Evolutionary conservation across 768 basidiomycete genomes (phyloP), one percentile per base, ranked within the genome.

Genomic region (Amanita rubescens): DNA sequence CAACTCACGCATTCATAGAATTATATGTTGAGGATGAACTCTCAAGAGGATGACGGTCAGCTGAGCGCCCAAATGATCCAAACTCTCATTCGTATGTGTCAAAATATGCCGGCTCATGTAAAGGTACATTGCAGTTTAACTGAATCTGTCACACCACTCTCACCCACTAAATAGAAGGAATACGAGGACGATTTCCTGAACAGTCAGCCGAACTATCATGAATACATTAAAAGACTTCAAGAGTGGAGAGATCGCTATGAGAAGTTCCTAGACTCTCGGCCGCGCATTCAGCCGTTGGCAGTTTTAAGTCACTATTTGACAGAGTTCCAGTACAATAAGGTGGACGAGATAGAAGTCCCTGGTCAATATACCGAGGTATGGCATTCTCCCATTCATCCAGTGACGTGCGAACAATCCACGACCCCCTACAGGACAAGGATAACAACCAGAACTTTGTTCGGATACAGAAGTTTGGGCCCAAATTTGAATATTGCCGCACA

Each of bases 261-360:
- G 66, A 78, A 76, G 55, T 68, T 82, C 49, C 75, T 99, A 10
- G 94, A 97, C 63, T 74, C 83, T 22, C 77, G 92, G 38, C 91
- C 93, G 42, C 83, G 87, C 34, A 68, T 85, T 41, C 93, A 95
- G 61, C 82, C 91, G 4, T 72, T 99, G 53, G 94, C 96, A 57
- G 73, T 84, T 45, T 73, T 90, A 39, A 93, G 91, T 58, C 93
- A 94, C 68, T 96, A 94, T 69, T 74, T 99, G 61, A 89, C 91
- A 6, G 96, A 98, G 68, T 99, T 98, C 75, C 95, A 98, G 60
- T 94, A 97, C 67, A 85, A 84, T 63, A 96, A 94, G 66, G 93
- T 95, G 47, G 96, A 98, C 58, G 95, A 99, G 58, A 90, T 99
- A 35, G 94, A 99, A 64, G 82, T 99, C 47, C 94, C 94, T n/a